Percentiles rank a stretch among this genome's conserved stretches.
Conservation (phyloP, 2,329 filamentous ascomycete genomes). For the Lachnum nothofagi region DNA sequence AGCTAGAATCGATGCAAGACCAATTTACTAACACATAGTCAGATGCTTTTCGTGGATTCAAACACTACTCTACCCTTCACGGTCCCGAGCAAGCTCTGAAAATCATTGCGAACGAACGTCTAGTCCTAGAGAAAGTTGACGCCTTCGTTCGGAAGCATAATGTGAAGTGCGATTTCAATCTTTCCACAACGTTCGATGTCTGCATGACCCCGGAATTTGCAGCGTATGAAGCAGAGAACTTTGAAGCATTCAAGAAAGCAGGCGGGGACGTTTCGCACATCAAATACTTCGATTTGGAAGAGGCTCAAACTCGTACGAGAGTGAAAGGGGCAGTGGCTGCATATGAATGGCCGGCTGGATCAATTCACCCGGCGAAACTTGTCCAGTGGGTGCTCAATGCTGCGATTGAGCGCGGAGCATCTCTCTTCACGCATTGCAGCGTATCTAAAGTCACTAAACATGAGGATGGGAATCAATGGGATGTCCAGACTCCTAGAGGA, state of each 20-base stretch:
- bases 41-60: constrained; percentile 45
- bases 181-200: constrained; percentile 44
- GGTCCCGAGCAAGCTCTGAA: constrained; percentile 42
- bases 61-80: constrained; percentile 39
- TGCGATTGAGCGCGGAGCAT: constrained; percentile 36
- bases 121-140: constrained; percentile 37
- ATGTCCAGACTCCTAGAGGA: constrained; percentile 34
- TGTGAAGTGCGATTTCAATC: constrained; percentile 43
- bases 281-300: constrained; percentile 36
- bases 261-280: constrained; percentile 42
- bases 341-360: constrained; percentile 48
- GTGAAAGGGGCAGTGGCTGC: constrained; percentile 38
- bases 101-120: constrained; percentile 41
- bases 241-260: constrained; percentile 37
- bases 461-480: constrained; percentile 26
- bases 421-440: constrained; percentile 41
- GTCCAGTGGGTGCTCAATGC: constrained; percentile 42
- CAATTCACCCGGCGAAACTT: constrained; percentile 45
- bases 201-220: constrained; percentile 45
- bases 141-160: constrained; percentile 39
- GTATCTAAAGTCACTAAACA: constrained; percentile 30
- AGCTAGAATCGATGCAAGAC: background rate
- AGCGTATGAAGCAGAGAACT: constrained; percentile 38
- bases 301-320: constrained; percentile 36
- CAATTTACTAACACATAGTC: background rate